Evolutionary conservation across 768 basidiomycete genomes (phyloP).

Genomic region (Phanerochaete sordida): DNA sequence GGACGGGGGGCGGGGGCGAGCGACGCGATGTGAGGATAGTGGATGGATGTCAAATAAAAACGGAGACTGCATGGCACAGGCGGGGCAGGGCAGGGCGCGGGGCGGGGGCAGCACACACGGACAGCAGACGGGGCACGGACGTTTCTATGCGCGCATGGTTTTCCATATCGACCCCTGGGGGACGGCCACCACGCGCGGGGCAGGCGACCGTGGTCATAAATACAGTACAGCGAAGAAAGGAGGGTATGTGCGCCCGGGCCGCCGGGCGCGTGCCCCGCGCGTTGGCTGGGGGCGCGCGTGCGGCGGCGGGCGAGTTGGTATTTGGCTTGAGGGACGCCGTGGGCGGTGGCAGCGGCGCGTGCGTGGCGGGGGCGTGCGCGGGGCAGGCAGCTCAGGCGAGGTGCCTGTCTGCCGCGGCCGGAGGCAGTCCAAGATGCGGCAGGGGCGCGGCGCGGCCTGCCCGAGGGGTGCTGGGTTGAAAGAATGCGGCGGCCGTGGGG

Average conservation of each 20-base stretch:
- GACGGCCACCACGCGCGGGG: neutral
- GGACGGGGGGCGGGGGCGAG: neutral
- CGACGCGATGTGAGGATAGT: neutral
- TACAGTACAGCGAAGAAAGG: slow-evolving; percentile 4
- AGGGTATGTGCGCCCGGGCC: slow-evolving; percentile 1
- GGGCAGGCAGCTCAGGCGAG: neutral
- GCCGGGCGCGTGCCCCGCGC: neutral
- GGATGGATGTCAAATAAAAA: neutral
- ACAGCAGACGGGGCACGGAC: neutral
- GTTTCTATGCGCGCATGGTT: neutral
- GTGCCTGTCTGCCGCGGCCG: neutral
- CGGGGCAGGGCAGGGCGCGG: neutral
- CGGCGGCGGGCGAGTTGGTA: neutral
- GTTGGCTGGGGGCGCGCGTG: neutral
- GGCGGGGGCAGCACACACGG: neutral
- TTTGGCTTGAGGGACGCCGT: neutral
- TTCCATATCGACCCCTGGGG: slow-evolving; percentile 2
- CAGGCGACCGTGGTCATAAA: slow-evolving; percentile 1
- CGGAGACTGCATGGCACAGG: neutral
- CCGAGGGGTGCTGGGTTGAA: neutral
- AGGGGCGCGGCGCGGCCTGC: neutral
- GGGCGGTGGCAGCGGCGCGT: neutral
- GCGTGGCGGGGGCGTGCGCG: neutral
- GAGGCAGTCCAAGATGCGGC: neutral
- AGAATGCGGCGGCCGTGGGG: slow-evolving; percentile 8